Conservation (phyloP, 75 land plant species). For the Sequoia sempervirens region DNA sequence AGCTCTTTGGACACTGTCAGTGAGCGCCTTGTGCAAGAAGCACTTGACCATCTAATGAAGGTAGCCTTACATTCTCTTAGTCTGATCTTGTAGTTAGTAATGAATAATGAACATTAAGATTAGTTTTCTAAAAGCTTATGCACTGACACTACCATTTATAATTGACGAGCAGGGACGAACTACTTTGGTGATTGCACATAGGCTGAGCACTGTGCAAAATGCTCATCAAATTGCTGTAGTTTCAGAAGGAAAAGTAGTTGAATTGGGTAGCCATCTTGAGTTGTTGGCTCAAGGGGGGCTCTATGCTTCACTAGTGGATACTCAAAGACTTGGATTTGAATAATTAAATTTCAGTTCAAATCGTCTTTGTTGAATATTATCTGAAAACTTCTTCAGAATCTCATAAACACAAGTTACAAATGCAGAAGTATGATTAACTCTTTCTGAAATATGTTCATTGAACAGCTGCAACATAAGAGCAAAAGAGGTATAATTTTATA, state of each 20-base stretch:
- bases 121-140: neutral
- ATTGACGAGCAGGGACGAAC: slow-evolving; percentile 62
- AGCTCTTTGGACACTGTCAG: slow-evolving; percentile 95
- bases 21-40: slow-evolving; percentile 90
- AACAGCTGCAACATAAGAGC: neutral
- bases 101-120: neutral
- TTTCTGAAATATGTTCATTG: neutral
- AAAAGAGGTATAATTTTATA: neutral
- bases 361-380: neutral
- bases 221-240: slow-evolving; percentile 91
- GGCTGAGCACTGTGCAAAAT: slow-evolving; percentile 96
- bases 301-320: slow-evolving; percentile 83
- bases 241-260: slow-evolving; percentile 66
- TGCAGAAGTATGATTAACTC: neutral
- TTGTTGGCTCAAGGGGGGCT: slow-evolving; percentile 62
- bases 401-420: neutral
- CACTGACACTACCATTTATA: neutral
- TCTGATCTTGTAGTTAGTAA: neutral
- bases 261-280: slow-evolving; percentile 81
- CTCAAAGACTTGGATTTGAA: slow-evolving; percentile 95
- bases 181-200: slow-evolving; percentile 94
- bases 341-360: slow-evolving; percentile 12
- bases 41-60: slow-evolving; percentile 87
- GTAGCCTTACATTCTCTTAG: slow-evolving; percentile 13
- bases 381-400: neutral